Evolutionary conservation across 2,329 filamentous ascomycete species (phyloP).

Genomic region (Cercospora sojina): DNA sequence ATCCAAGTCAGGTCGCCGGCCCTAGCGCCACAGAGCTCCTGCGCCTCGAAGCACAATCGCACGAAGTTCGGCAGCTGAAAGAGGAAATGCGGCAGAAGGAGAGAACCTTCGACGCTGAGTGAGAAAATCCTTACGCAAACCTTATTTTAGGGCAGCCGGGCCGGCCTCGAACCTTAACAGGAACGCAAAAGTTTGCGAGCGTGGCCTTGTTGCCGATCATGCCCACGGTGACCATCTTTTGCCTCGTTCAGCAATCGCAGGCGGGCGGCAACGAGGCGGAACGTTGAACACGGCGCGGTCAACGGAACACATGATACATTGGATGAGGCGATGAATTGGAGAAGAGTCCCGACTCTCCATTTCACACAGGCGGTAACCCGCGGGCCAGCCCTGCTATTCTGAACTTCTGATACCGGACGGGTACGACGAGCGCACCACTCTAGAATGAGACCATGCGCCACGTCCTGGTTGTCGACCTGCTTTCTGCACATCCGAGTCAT

Average conservation of each 20-base stretch:
- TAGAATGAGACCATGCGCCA: background rate
- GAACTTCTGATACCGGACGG: background rate
- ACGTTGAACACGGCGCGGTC: background rate
- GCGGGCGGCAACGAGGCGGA: background rate
- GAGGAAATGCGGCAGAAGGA: constrained; percentile 11
- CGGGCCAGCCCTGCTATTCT: background rate
- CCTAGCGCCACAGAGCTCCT: background rate
- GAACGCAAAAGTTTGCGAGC: background rate
- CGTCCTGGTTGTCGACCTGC: constrained; percentile 1
- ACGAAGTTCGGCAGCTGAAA: constrained; percentile 11
- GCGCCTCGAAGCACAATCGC: background rate
- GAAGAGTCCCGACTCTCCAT: background rate
- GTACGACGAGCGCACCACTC: background rate
- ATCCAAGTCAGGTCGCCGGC: background rate
- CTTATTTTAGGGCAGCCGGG: background rate
- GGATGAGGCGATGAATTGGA: background rate
- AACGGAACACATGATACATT: background rate
- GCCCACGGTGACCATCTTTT: background rate
- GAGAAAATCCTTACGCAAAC: background rate
- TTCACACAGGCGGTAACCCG: background rate
- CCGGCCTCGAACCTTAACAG: background rate
- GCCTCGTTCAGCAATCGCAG: background rate
- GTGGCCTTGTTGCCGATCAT: background rate
- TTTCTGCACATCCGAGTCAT: background rate
- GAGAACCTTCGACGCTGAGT: background rate